Evolutionary conservation across 148 eudicot genomes (phyloP), one percentile per base, ranked within the genome.

Genomic region (Dysphania ambrosioides): DNA sequence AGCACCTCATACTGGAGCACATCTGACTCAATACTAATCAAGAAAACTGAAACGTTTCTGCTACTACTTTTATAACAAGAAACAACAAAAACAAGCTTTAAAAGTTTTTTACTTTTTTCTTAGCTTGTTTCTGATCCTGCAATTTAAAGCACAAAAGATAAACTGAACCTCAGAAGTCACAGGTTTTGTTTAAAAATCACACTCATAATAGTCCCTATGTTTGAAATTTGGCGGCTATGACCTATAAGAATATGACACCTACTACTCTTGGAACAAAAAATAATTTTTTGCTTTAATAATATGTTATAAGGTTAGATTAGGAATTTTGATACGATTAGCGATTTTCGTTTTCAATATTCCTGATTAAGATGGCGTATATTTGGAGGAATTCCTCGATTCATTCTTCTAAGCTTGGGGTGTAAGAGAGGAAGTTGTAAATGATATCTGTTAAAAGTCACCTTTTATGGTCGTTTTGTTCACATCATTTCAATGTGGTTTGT

Each of bases 391-490:
- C 35, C 40, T 74, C 53, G 70, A 38, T 53, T 7, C 32, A 8
- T 55, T 19, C 40, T 36, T 23, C 1, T 31, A 62, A 63, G 31
- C 41, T 80, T 80, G 44, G 82, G 36, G 82, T 80, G 34, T 6
- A 80, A 80, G 79, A n/a, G 72, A 79, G 66, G 67, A 40, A 40
- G 26, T 40, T 23, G 51, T 44, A n/a, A 4, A 47, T 59, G 73
- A 69, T n/a, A n/a, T 58, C 42, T 59, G 42, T 76, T 68, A n/a
- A 70, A 63, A 49, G 40, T 51, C 15, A 34, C 53, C 64, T 72
- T 0, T 41, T 30, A 70, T 75, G 83, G 83, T 58, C 27, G 83
- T 71, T n/a, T 80, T 71, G 79, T 26, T 80, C 82, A 80, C 78
- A 80, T 57, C 11, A 71, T 75, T 80, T 73, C 16, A 58, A 58